Base-by-base conservation (phyloP, 805 yeast genomes). In the Priceomyces haplophilus region DNA sequence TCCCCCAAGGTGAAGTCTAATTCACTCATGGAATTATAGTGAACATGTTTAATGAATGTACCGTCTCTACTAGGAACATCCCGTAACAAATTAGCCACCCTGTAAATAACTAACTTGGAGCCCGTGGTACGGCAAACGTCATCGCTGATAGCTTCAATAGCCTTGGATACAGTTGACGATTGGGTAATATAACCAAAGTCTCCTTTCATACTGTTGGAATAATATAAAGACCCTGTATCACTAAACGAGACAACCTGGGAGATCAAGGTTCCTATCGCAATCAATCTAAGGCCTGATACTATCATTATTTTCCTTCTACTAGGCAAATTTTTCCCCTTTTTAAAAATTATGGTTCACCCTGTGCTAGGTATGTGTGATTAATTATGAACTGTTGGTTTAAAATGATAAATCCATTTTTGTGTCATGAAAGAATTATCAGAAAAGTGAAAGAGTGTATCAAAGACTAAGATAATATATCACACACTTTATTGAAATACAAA, bases 201-300 rank as follows among this genome's bases (percentile, higher is more conserved):
- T 18, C 40, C 37, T 8, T 38, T 40, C 38, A 51, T 39, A 18
- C 38, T 38, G 21, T 42, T 35, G 20, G 51, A 48, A 16, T 59
- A 49, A 43, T 51, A 58, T 23, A 60, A 53, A 3, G 52, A 40
- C 3, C 53, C 61, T 37, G 63, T 55, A 37, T 59, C 62, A 39
- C 55, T 49, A 29, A 57, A 60, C 11, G 57, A 60, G 19, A 43
- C 25, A 11, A 46, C 59, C 1, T 43, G 38, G 7, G 51, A 44
- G 7, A 47, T 40, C 17, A 51, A 27, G 31, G 50, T 41, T 18
- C 45, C 30, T 17, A 34, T 32, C 21, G 33, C 36, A 38, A 43
- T 24, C 18, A 42, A 18, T 12, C 20, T 20, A 15, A 42, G 21
- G 23, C 32, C 32, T 4, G 36, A 37, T 8, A 38, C 33, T 17